phyloP scores from a whole-genome alignment of 176 grass and related monocot species.

The Avena atlantica region DNA sequence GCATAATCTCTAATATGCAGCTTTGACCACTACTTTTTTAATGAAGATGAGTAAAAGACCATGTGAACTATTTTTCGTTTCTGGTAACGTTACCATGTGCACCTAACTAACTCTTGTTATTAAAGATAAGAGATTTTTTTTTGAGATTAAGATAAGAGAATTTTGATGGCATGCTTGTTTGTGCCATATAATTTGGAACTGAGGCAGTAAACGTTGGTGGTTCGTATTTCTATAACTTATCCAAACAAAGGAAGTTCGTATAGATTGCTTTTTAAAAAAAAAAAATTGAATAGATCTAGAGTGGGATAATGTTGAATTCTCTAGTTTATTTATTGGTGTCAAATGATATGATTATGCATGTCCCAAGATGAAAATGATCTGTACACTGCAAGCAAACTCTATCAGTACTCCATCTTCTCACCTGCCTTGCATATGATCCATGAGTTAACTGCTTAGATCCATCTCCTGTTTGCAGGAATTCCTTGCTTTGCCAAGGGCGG shows the following conservation, averaged over 20 bases:
- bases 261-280: neutral
- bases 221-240: neutral
- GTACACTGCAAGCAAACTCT: neutral
- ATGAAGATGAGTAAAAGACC: constrained; percentile 19
- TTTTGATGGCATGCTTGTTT: neutral
- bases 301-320: constrained; percentile 3
- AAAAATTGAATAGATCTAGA: constrained; percentile 3
- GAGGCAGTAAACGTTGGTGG: neutral
- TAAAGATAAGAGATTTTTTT: neutral
- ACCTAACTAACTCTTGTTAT: neutral
- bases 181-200: neutral
- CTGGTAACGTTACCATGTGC: neutral
- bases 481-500: constrained; percentile 88
- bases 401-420: neutral
- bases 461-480: constrained; percentile 68
- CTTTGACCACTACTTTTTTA: neutral
- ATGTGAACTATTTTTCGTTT: neutral
- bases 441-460: neutral
- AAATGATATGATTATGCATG: neutral
- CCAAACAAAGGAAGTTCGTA: neutral
- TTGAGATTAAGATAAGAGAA: neutral
- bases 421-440: constrained; percentile 6
- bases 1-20: neutral
- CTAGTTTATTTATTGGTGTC: neutral
- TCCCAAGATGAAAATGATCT: neutral